Conservation (phyloP, 306 rosid species). For the Medicago ruthenica region DNA sequence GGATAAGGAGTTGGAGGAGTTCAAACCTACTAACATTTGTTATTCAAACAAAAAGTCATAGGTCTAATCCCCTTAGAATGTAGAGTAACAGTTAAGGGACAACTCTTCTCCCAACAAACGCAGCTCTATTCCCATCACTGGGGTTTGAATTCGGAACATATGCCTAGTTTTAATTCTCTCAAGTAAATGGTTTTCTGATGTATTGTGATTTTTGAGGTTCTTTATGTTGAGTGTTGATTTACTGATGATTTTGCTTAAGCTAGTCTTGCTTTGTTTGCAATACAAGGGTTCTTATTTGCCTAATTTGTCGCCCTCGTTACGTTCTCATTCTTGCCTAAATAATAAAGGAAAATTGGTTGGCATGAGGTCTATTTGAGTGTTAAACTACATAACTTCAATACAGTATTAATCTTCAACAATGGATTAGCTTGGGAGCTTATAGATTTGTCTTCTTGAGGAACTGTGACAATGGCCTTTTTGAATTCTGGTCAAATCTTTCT, state of each 20-base stretch:
- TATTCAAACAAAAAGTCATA: neutral
- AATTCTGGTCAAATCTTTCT: conserved; percentile 30
- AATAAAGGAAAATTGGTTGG: conserved; percentile 29
- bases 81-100: neutral
- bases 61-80: neutral
- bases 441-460: conserved; percentile 19
- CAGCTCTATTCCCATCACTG: neutral
- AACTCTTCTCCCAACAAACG: neutral
- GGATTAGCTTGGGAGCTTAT: conserved; percentile 4
- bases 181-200: neutral
- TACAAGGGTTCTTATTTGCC: conserved; percentile 2
- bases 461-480: neutral
- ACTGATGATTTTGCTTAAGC: conserved; percentile 14
- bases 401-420: neutral
- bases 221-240: conserved; percentile 25
- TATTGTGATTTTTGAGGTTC: conserved; percentile 5
- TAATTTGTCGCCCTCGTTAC: neutral
- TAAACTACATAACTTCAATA: neutral
- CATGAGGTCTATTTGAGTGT: neutral
- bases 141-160: neutral
- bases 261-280: conserved; percentile 11
- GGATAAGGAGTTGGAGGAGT: too few relatives aligned
- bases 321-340: conserved; percentile 1
- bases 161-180: neutral
- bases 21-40: too few relatives aligned